Evolutionary conservation across 331 rosid genomes (phyloP), one percentile per base, ranked within the genome.

Genomic region (Erythrophleum ivorense): DNA sequence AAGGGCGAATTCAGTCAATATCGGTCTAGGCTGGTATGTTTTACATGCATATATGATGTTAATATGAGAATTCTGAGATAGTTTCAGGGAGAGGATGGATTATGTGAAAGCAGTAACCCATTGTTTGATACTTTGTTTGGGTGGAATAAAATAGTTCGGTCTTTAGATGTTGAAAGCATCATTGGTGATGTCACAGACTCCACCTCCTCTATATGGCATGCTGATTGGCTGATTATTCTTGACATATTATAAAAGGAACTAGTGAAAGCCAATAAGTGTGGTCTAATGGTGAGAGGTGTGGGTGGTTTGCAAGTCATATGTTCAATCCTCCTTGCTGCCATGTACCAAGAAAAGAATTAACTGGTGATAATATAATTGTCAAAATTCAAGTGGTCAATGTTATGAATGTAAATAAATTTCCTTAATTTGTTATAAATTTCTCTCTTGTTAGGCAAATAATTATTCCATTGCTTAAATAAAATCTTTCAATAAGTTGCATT

Each of bases 1-100:
- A 96, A 88, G 91, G 97, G 94, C 34, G 92, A 79, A 77, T 94
- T 94, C 84, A 86, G 98, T 88, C 98, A 89, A 66, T 96, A 94
- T 82, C 99, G 98, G 14, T 83, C 97, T 80, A 94, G 90, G 86
- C 88, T 94, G 95, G 99, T 92, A 91, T 29, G 84, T 80, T 48
- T 86, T 60, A 62, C 73, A 40, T 87, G n/a, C 41, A 53, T 59
- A 55, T 48, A 40, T 43, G 65, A 71, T 71, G 55, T 85, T 73
- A 63, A 33, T 79, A 38, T 54, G 34, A 68, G 53, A 64, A 67
- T 63, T 77, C 29, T 77, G 38, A 57, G 69, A 76, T 76, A 76
- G 49, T 16, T 40, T 10, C 7, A 66, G 29, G 49, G 49, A 36
- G 71, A 38, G 24, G 71, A 65, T 65, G 29, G n/a, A 36, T 36